Evolutionary conservation across 225 moss, liverwort and hornwort species (phyloP), one percentile per base, ranked within the genome.

Genomic region (Asterella californica): DNA sequence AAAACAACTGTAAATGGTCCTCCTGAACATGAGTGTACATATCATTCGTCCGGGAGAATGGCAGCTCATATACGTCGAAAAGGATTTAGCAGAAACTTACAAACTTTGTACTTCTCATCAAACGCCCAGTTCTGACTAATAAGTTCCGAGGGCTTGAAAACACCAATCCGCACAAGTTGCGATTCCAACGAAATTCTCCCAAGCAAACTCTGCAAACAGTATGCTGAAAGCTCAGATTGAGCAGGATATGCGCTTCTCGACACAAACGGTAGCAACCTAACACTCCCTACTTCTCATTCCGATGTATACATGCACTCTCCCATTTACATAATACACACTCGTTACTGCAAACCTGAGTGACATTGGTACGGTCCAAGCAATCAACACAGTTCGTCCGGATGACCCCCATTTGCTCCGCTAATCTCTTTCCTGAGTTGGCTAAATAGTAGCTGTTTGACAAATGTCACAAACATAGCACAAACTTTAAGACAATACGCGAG

Each of bases 321-420:
- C 22, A 47, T 27, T n/a, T n/a, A 0, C 24, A 14, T 46, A 47
- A 46, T n/a, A 27, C n/a, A 21, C 24, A 10, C 42, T 65, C 32
- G 15, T 36, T 47, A 71, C n/a, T 47, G 42, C 75, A 3, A 37
- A 96, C 96, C 92, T 99, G 97, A 75, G 95, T 94, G 50, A 99
- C 99, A 79, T 99, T 99, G 33, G 99, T 99, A 57, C 99, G 95
- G 83, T 99, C 99, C 88, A 99, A 85, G 84, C 99, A 99, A 87
- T 99, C 99, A 80, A 99, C 90, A 80, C 99, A 99, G 68, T 99
- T 99, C 50, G 91, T 99, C 79, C 99, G 89, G 54, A 92, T 83
- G 79, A 99, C 89, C 47, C 99, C 99, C 82, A 77, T 88, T 76
- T 99, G 99, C 78, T 90, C 88, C 77, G 82, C 80, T 77, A 90